Evolutionary conservation across 352 stramenopile genomes (phyloP).

Genomic region (Phytophthora fragariaefolia): DNA sequence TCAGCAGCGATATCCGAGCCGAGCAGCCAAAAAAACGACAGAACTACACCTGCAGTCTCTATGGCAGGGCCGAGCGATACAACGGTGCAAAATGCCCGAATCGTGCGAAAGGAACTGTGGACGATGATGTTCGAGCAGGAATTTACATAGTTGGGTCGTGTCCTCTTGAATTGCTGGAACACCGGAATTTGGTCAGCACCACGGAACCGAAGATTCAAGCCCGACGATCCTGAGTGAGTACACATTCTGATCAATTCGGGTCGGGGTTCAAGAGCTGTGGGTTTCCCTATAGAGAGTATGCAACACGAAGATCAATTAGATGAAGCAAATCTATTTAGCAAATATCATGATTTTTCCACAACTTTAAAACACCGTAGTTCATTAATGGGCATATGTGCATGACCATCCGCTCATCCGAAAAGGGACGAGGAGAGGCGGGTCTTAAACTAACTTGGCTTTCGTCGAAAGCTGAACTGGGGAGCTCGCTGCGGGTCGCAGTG

Average conservation of each 20-base stretch:
- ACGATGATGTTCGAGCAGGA: conserved; percentile 3
- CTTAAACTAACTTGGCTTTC: no score
- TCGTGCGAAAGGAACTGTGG: background rate
- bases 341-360: conserved; percentile 14
- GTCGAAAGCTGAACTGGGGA: no score
- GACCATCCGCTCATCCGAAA: no score
- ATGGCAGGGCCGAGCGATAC: conserved; percentile 1
- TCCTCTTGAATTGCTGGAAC: conserved; percentile 3
- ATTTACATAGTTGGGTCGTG: conserved; percentile 10
- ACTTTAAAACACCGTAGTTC: no score
- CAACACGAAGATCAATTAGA: conserved; percentile 19
- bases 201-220: background rate
- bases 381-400: no score
- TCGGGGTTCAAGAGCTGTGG: conserved; percentile 9
- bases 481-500: no score
- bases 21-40: background rate
- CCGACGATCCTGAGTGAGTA: conserved; percentile 17
- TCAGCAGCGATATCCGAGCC: conserved; percentile 3
- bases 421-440: no score
- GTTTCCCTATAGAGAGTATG: conserved; percentile 24
- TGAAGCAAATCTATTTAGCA: conserved; percentile 8
- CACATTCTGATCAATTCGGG: conserved; percentile 15
- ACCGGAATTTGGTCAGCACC: background rate
- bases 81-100: conserved; percentile 16
- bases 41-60: conserved; percentile 7